These are phyloP conservation scores for Dianthus caryophyllus DNA, from an alignment of 148 eudicot species.

Conservation along the genomic window DNA sequence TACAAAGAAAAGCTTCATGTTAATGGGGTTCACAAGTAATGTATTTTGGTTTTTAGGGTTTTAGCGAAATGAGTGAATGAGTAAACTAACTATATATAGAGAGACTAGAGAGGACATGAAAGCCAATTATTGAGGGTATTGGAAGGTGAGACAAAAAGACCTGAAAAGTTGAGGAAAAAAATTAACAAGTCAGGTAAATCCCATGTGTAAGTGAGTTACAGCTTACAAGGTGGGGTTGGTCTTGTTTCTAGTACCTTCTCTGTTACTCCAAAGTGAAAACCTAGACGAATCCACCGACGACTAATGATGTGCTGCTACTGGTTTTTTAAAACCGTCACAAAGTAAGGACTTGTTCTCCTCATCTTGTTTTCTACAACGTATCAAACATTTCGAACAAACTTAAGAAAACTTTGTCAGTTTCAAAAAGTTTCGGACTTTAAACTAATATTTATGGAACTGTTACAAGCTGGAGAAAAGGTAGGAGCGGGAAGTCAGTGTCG, in stretches of 20 bases:
- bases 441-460: too few relatives aligned
- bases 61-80: neutral
- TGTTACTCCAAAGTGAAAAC: neutral
- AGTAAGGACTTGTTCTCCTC: too few relatives aligned
- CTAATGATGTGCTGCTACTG: neutral
- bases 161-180: neutral
- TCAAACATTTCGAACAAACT: too few relatives aligned
- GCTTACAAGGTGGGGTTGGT: neutral
- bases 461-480: too few relatives aligned
- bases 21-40: neutral
- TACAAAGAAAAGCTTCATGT: constrained; percentile 11
- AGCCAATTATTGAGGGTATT: neutral
- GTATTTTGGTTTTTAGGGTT: neutral
- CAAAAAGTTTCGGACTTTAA: too few relatives aligned
- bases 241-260: neutral
- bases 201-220: constrained; percentile 5
- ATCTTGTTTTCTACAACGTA: too few relatives aligned
- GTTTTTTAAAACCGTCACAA: too few relatives aligned
- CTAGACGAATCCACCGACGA: neutral
- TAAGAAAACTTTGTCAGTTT: too few relatives aligned
- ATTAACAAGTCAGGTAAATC: constrained; percentile 3
- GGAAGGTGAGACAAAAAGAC: neutral
- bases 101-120: neutral
- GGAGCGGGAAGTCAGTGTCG: too few relatives aligned
- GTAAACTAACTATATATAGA: neutral